Conservation (phyloP, 495 filamentous ascomycete genomes). For the Xylaria grammica region DNA sequence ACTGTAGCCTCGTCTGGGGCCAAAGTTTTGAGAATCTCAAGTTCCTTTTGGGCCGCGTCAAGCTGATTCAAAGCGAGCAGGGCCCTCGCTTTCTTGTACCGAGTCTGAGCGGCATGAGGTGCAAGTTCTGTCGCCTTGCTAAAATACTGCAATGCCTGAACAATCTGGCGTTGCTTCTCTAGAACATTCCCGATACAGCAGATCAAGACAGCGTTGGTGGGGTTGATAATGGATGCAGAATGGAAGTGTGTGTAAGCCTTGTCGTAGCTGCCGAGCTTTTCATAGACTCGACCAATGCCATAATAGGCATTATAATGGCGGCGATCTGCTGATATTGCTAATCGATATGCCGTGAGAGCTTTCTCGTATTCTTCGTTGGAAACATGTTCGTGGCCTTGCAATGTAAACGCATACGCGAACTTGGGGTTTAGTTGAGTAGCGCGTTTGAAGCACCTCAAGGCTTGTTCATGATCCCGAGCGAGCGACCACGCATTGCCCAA, state of each 20-base stretch:
- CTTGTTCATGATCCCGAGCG: conserved; percentile 93
- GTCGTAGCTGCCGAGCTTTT: conserved; percentile 92
- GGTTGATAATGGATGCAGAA: conserved; percentile 84
- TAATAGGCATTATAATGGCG: conserved; percentile 98
- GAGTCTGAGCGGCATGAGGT: conserved; percentile 78
- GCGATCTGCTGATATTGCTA: conserved; percentile 79
- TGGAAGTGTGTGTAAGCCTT: conserved; percentile 90
- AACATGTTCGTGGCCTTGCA: conserved; percentile 97
- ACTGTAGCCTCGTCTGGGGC: conserved; percentile 95
- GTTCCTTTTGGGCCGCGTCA: conserved; percentile 73
- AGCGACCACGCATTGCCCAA: conserved; percentile 95
- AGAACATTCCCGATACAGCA: conserved; percentile 89
- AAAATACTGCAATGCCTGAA: conserved; percentile 79
- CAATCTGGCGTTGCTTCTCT: conserved; percentile 81
- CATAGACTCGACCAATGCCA: conserved; percentile 88
- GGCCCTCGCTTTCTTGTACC: conserved; percentile 90
- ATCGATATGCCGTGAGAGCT: conserved; percentile 81
- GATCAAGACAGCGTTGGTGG: conserved; percentile 85
- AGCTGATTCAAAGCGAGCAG: conserved; percentile 77
- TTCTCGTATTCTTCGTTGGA: conserved; percentile 97
- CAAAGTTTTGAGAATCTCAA: conserved; percentile 83
- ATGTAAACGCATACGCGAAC: conserved; percentile 93
- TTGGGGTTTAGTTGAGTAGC: conserved; percentile 87
- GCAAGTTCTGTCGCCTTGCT: conserved; percentile 77
- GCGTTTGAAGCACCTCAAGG: conserved; percentile 91